Base-by-base conservation (phyloP, 2,329 filamentous ascomycete species). In the Fusarium pseudocircinatum region DNA sequence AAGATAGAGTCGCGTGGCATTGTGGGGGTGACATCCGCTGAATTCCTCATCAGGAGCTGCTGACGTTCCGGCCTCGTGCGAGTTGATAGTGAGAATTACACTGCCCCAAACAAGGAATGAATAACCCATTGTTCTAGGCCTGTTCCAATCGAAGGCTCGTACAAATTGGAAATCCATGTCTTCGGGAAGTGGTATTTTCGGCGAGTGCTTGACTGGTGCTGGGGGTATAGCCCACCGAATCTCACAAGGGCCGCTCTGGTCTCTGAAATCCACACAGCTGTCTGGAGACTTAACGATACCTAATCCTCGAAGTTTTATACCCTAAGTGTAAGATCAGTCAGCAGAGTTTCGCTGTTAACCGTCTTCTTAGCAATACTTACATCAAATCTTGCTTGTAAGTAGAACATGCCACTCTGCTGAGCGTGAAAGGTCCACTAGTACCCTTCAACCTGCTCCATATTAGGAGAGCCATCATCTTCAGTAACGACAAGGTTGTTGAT, bases 141-240 rank as follows among this genome's bases (percentile, higher is more conserved):
- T 42, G 3, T 60, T 60, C 46, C 37, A 60, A 6, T 53, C 28
- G 1, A 60, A 15, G 15, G 36, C n/a, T 1, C 30, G 44, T 24
- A 52, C 14, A 1, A 42, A 42, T 28, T 12, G 5, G 3, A 0
- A 6, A 0, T 8, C 16, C 0, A 44, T 0, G 4, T 0, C 6
- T 0, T 1, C 1, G 16, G 24, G 2, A 50, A 54, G 24, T 26
- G 50, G 50, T 0, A 39, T 15, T 39, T 39, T 54, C 7, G 52
- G 52, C 15, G 22, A 40, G 16, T 54, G 53, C 30, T 34, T 34
- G 6, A 22, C 13, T 24, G 22, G 18, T 11, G 32, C 24, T 1
- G 39, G 2, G 0, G 34, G 16, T 6, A 47, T 2, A 24, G 39
- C 20, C 59, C 59, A 62, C 0, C 39, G 49, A 1, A n/a, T 8